phyloP scores from a whole-genome alignment of 2,329 filamentous ascomycete genomes.

The Pseudogymnoascus sp. region DNA sequence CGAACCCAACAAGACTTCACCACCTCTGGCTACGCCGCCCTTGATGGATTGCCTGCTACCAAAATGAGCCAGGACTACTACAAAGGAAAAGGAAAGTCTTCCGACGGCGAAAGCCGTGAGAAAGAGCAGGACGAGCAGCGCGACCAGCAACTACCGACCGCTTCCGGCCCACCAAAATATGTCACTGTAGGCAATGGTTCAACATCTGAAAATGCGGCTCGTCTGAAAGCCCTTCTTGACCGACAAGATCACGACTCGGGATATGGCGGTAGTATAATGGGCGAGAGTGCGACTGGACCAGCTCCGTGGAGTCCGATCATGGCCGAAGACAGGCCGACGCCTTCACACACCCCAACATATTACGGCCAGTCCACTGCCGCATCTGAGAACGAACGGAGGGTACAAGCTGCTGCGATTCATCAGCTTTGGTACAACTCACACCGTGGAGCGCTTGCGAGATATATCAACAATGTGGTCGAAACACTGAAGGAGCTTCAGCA shows the following conservation, averaged over 20 bases:
- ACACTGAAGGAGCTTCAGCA: conserved; percentile 75
- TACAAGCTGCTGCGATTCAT: conserved; percentile 75
- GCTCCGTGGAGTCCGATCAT: conserved; percentile 39
- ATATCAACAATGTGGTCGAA: conserved; percentile 81
- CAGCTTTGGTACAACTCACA: conserved; percentile 95
- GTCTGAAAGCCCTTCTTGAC: conserved; percentile 73
- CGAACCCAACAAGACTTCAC: conserved; percentile 31
- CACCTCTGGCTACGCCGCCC: conserved; percentile 14
- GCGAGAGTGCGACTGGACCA: conserved; percentile 45
- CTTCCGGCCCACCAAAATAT: conserved; percentile 50
- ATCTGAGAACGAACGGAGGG: conserved; percentile 56
- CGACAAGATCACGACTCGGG: conserved; percentile 70
- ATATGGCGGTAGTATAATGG: conserved; percentile 73
- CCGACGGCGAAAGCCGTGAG: conserved; percentile 1
- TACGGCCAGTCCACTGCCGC: conserved; percentile 23
- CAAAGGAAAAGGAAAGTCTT: conserved; percentile 41
- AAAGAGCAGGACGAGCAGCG: background rate
- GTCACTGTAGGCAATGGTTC: conserved; percentile 83
- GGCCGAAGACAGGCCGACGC: conserved; percentile 40
- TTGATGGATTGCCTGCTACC: conserved; percentile 15
- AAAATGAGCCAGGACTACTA: conserved; percentile 56
- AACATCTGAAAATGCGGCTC: conserved; percentile 72
- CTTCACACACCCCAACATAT: conserved; percentile 31
- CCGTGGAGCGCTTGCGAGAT: conserved; percentile 74
- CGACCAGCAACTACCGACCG: conserved; percentile 2